Evolutionary conservation across 352 stramenopile genomes (phyloP).

Genomic region (Phytophthora sojae): DNA sequence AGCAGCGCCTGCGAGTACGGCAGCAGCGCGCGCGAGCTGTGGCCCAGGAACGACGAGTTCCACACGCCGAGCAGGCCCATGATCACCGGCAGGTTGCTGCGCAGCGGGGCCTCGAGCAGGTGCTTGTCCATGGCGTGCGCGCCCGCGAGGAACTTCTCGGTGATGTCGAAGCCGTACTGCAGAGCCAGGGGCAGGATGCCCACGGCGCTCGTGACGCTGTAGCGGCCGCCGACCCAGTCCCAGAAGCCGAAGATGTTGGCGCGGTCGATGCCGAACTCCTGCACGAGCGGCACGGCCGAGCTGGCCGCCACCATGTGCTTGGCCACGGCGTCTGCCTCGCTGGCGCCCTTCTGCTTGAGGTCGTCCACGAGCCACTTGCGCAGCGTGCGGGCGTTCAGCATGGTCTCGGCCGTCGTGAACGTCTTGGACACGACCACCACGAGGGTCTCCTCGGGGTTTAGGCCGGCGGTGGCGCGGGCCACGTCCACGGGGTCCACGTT

Average conservation of each 20-base stretch:
- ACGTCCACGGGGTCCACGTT: conserved; percentile 99
- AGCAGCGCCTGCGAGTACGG: conserved; percentile 95
- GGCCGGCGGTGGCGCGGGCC: conserved; percentile 85
- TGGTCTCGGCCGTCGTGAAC: conserved; percentile 99
- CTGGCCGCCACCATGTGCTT: conserved; percentile 96
- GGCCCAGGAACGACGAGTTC: conserved; percentile 98
- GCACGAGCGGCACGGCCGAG: conserved; percentile 79
- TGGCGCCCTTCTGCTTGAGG: conserved; percentile 85
- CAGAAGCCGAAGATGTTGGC: conserved; percentile 99
- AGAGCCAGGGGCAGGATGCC: conserved; percentile 97
- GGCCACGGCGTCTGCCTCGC: conserved; percentile 87
- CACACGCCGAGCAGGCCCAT: conserved; percentile 97
- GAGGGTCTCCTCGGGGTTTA: conserved; percentile 96
- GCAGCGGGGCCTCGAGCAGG: conserved; percentile 94
- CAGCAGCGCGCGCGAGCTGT: conserved; percentile 92
- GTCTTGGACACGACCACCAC: conserved; percentile 98
- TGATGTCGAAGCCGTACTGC: conserved; percentile 95
- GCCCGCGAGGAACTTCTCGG: conserved; percentile 93
- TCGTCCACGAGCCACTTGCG: conserved; percentile 96
- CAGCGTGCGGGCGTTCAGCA: conserved; percentile 98
- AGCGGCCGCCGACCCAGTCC: conserved; percentile 99
- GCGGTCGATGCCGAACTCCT: conserved; percentile 95
- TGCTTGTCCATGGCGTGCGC: conserved; percentile 98
- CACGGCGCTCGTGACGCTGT: conserved; percentile 97
- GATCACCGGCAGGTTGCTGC: conserved; percentile 97